Evolutionary conservation across 805 yeast species (phyloP), one percentile per base, ranked within the genome.

Genomic region (Ogataea populi-albae): DNA sequence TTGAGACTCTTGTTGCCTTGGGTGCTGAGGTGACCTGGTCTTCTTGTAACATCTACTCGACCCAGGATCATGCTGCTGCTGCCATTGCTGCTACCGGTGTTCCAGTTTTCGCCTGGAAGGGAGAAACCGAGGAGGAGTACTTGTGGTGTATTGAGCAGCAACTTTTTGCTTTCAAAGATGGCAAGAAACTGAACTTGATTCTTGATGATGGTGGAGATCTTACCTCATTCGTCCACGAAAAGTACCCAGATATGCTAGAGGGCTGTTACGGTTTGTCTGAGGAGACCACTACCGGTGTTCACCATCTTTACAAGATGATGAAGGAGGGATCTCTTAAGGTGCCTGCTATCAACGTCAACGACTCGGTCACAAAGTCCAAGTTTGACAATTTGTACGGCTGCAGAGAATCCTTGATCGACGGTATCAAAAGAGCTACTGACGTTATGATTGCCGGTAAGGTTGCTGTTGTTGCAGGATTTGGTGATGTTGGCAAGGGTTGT

Each of bases 21-120:
- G 98, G 98, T 75, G 98, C 98, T 49, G 98, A 91, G 77, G 98
- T 91, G 47, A 93, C 98, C 62, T 91, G 98, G 98, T 79, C 96
- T 49, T 87, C 96, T 32, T 91, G 98, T 80, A 91, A 91, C 95
- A 91, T 91, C 61, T 91, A 86, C 83, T 89, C 98, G 57, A 91
- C 98, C 53, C 98, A 91, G 77, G 98, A 91, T 73, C 98, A 91
- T 68, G 98, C 98, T 56, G 98, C 98, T 59, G 97, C 98, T 62
- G 98, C 98, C 59, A 93, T 91, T 68, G 98, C 98, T 57, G 98
- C 98, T 55, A 69, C 96, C 54, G 98, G 98, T 74, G 94, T 91
- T 43, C 98, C 98, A 64, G 98, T 91, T 52, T 91, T 87, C 57
- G 98, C 98, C 61, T 91, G 98, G 98, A 91, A 91, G 80, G 98